Conservation (phyloP, 2,329 filamentous ascomycete species). For the Teratosphaeria destructans region DNA sequence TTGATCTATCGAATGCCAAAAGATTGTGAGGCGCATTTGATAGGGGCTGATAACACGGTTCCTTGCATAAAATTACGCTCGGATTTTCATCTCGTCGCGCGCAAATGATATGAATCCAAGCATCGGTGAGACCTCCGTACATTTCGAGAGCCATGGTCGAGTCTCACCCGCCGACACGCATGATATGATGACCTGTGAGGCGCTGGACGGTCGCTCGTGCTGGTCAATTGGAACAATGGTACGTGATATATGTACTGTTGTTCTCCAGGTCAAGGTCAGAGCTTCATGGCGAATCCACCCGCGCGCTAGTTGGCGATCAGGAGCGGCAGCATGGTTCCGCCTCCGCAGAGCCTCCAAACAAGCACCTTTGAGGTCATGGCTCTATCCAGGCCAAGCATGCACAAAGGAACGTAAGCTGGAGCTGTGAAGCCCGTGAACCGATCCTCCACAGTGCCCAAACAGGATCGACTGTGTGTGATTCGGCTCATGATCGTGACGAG, state of each 20-base stretch:
- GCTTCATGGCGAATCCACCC: neutral
- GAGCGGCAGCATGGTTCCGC: neutral
- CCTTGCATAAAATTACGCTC: neutral
- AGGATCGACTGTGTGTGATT: no score
- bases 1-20: neutral
- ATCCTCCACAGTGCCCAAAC: no score
- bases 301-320: neutral
- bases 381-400: neutral
- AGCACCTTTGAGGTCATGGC: neutral
- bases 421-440: no score
- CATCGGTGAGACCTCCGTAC: neutral
- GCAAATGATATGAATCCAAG: neutral
- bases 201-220: neutral
- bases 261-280: neutral
- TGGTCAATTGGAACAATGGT: neutral
- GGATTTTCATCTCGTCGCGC: neutral
- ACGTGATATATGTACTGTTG: neutral
- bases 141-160: neutral
- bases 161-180: neutral
- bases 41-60: neutral
- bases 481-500: neutral
- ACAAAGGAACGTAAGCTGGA: neutral
- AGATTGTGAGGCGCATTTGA: neutral
- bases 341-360: neutral
- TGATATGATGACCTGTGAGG: neutral